Percentiles rank a stretch among this genome's conserved stretches.
phyloP scores from a whole-genome alignment of 768 basidiomycete genomes.

The Filobasidium wieringae region DNA sequence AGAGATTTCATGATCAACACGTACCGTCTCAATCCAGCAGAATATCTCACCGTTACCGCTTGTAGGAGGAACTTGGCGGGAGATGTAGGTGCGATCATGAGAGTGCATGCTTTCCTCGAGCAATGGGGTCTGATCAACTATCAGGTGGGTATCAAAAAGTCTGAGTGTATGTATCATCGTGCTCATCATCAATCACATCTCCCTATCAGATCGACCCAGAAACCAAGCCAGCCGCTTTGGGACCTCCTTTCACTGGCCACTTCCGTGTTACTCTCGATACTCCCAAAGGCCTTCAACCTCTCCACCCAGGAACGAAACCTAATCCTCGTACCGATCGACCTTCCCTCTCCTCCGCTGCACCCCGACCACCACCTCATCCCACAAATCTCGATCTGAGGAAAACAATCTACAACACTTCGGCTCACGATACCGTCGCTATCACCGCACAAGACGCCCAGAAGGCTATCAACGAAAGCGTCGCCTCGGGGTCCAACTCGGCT shows the following conservation, averaged over 20 bases:
- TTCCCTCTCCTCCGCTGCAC: slow-evolving; percentile 48
- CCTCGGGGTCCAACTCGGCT: slow-evolving; percentile 35
- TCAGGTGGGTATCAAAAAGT: slow-evolving; percentile 52
- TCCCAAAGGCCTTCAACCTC: slow-evolving; percentile 83
- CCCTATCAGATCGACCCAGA: slow-evolving; percentile 80
- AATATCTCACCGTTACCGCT: slow-evolving; percentile 95
- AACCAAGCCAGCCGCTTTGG: slow-evolving; percentile 80
- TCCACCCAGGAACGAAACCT: slow-evolving; percentile 46
- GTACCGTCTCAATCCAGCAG: slow-evolving; percentile 79
- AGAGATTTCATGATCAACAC: slow-evolving; percentile 99
- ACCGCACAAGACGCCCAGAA: slow-evolving; percentile 54
- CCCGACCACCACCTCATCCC: slow-evolving; percentile 41
- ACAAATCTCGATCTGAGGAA: slow-evolving; percentile 69
- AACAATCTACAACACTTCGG: slow-evolving; percentile 76
- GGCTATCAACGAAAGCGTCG: slow-evolving; percentile 42
- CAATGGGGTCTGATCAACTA: slow-evolving; percentile 99
- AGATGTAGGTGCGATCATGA: slow-evolving; percentile 96
- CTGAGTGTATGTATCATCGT: background rate
- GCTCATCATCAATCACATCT: background rate
- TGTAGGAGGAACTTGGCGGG: slow-evolving; percentile 92
- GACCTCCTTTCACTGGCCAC: slow-evolving; percentile 96
- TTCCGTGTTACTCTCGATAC: slow-evolving; percentile 96
- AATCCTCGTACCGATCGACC: slow-evolving; percentile 34
- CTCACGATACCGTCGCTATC: slow-evolving; percentile 56
- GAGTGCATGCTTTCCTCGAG: slow-evolving; percentile 95